Base-by-base conservation (phyloP, 2,329 filamentous ascomycete species). In the Colletotrichum abscissum region DNA sequence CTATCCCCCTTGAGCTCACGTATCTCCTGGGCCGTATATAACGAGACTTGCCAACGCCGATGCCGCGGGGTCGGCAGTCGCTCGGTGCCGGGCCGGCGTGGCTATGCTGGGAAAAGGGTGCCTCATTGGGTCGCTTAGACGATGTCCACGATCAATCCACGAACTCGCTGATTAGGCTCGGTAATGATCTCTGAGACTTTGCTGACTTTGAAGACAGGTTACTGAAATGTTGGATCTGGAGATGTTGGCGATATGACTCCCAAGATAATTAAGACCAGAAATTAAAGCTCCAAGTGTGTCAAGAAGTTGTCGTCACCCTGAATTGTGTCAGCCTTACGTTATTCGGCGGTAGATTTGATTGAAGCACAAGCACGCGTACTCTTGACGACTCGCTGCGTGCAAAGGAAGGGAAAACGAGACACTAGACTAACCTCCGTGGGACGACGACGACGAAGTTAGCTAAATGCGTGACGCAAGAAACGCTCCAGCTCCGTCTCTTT, bases 11-110 rank as follows among this genome's bases (percentile, higher is more conserved):
- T 1, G 42, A 7, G 7, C 7, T 42, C 2, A 42, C 1, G 6
- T 19, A 6, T 16, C 12, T 16, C 5, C 12, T 4, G 9, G 42
- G 12, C 4, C 46, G 5, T 38, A 62, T 71, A 26, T 67, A 67
- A n/a, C 7, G 42, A 49, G 8, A 49, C 1, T 42, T 56, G 38
- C 12, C 33, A 33, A 28, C 42, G 16, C 38, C 12, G n/a, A 16
- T 54, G 12, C 5, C n/a, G 2, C 38, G 38, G 38, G 38, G 38
- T 42, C 38, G 38, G 38, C 11, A 11, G 2, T 42, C 2, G 35
- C 69, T 52, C 64, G 64, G 69, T 63, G 5, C 64, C 69, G 64
- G 4, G 12, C 14, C 64, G 49, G 69, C 69, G 69, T 68, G 69
- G 49, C 69, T 72, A 58, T 72, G 69, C 49, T 57, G 19, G 8